A percentile compares a stretch with the other conserved stretches of the same genome.
Evolutionary conservation across 352 stramenopile species (phyloP).

Genomic region (Globisporangium rhizosaccharum): DNA sequence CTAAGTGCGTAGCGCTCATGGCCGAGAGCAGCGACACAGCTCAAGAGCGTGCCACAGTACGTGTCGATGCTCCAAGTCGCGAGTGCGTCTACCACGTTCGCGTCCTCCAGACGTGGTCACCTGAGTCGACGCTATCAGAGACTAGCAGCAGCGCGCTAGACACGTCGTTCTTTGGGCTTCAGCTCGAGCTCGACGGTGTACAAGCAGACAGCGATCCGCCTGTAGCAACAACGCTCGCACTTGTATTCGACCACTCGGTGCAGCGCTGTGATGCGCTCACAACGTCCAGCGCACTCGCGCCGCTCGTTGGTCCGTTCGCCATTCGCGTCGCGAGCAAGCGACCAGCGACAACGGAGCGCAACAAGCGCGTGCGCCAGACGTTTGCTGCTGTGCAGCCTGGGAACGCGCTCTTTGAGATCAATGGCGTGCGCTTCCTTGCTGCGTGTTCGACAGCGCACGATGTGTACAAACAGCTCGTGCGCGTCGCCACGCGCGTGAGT

Average conservation of each 20-base stretch:
- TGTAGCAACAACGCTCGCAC: background rate
- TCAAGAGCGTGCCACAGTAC: conserved; percentile 1
- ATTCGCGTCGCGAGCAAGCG: conserved; percentile 28
- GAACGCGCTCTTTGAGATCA: conserved; percentile 45
- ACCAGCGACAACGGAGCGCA: conserved; percentile 3
- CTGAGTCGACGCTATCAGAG: background rate
- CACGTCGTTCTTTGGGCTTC: conserved; percentile 36
- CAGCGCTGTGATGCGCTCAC: background rate
- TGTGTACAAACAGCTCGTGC: conserved; percentile 24
- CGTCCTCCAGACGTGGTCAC: conserved; percentile 24
- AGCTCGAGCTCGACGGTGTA: conserved; percentile 34
- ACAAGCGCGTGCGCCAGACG: conserved; percentile 29
- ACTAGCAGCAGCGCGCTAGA: background rate
- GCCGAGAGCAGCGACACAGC: no score
- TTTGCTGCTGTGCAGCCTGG: conserved; percentile 31
- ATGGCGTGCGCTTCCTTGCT: conserved; percentile 33
- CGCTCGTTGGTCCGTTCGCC: conserved; percentile 26
- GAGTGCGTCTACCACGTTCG: conserved; percentile 35
- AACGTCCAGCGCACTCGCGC: background rate
- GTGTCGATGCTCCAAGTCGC: background rate
- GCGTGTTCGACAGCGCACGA: conserved; percentile 19
- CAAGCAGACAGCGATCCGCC: background rate
- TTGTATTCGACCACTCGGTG: conserved; percentile 2
- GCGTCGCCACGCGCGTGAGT: conserved; percentile 23
- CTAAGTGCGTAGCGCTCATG: no score